Percentiles rank a stretch among this genome's conserved stretches.
These are phyloP conservation scores for Cicer judaicum DNA, from an alignment of 306 rosid species.

Conservation along the genomic window DNA sequence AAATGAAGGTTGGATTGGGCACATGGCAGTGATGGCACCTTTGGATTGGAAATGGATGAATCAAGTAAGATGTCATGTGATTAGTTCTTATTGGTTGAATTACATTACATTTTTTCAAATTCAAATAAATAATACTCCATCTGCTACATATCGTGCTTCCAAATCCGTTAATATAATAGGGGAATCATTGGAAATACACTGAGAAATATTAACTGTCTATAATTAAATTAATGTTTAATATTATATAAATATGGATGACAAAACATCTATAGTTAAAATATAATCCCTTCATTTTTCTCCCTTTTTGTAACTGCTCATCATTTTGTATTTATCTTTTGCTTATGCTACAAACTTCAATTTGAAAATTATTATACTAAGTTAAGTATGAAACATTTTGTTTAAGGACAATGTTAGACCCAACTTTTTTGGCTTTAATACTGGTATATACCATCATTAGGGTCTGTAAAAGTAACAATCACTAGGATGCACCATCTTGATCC, in stretches of 20 bases:
- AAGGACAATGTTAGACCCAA: not conserved
- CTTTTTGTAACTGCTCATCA: too few relatives aligned
- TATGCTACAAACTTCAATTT: not conserved
- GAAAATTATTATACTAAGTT: not conserved
- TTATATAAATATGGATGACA: too few relatives aligned
- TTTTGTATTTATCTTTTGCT: slow-evolving; percentile 2
- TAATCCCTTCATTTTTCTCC: too few relatives aligned
- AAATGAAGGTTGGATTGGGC: not conserved
- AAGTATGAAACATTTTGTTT: not conserved
- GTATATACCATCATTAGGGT: not conserved
- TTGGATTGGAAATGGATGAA: not conserved
- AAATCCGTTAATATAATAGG: not conserved
- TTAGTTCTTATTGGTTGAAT: not conserved
- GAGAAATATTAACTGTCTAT: too few relatives aligned
- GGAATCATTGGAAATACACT: too few relatives aligned
- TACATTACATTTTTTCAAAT: not conserved
- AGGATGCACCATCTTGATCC: not conserved
- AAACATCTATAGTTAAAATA: too few relatives aligned
- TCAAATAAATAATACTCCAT: not conserved
- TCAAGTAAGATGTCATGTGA: not conserved
- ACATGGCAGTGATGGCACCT: not conserved
- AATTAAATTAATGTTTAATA: too few relatives aligned
- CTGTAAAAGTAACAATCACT: not conserved
- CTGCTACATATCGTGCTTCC: not conserved
- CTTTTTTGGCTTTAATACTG: not conserved